These are phyloP conservation scores for Dionaea muscipula DNA, from an alignment of 179 eudicot genomes.

Conservation along the genomic window DNA sequence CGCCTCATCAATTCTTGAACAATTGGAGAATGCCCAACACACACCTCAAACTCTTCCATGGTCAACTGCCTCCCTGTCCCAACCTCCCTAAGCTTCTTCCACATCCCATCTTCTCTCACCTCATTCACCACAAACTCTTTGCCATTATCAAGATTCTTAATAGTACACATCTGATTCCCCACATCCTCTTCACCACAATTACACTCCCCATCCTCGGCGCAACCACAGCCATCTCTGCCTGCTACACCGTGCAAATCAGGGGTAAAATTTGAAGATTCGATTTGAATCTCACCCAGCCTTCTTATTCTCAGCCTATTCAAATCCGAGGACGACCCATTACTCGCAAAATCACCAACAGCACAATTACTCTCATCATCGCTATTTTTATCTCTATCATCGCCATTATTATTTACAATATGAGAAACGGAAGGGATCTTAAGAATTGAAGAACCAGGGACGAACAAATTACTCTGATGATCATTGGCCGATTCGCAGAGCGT, in stretches of 20 bases:
- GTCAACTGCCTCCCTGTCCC: constrained; percentile 83
- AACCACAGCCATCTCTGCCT: constrained; percentile 5
- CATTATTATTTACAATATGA: constrained; percentile 39
- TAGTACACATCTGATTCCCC: constrained; percentile 38
- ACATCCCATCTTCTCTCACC: constrained; percentile 68
- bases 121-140: constrained; percentile 89
- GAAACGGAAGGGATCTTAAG: constrained; percentile 27
- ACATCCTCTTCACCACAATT: constrained; percentile 15
- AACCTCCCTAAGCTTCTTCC: constrained; percentile 70
- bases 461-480: not conserved
- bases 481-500: constrained; percentile 6
- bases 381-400: not conserved
- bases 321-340: constrained; percentile 10
- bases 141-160: constrained; percentile 78
- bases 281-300: constrained; percentile 23
- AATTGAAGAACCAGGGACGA: constrained; percentile 18
- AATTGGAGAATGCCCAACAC: constrained; percentile 80
- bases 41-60: constrained; percentile 78
- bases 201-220: constrained; percentile 1
- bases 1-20: constrained; percentile 90
- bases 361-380: constrained; percentile 3
- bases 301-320: constrained; percentile 32
- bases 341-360: constrained; percentile 19
- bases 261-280: constrained; percentile 12
- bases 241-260: constrained; percentile 8